Conservation (phyloP, 1,284 basidiomycete species). For the Ustilago vetiveriae region DNA sequence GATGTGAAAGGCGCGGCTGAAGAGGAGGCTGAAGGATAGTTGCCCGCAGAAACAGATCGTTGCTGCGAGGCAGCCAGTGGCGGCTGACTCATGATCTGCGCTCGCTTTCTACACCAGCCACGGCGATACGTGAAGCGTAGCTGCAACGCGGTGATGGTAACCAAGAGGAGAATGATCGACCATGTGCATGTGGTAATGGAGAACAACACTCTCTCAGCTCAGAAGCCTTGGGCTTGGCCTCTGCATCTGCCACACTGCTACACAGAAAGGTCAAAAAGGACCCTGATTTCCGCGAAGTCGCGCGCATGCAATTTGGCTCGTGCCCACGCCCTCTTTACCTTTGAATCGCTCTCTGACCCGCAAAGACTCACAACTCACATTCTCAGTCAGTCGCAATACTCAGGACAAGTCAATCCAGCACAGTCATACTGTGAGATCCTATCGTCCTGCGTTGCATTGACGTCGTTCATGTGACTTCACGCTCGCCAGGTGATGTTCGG, state of each 20-base stretch:
- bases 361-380: background rate
- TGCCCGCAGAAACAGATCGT: slow-evolving; percentile 35
- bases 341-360: no score
- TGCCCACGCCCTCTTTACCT: background rate
- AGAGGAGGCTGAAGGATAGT: slow-evolving; percentile 27
- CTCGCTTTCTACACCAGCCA: no score
- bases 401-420: no score
- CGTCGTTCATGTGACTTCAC: no score
- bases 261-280: no score
- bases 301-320: background rate
- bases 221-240: background rate
- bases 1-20: slow-evolving; percentile 10
- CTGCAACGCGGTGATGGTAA: slow-evolving; percentile 10
- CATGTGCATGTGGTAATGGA: background rate
- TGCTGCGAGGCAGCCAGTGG: slow-evolving; percentile 31
- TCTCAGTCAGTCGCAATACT: background rate
- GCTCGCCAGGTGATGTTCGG: slow-evolving; percentile 42
- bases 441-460: no score
- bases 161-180: slow-evolving; percentile 1
- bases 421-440: no score
- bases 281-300: background rate
- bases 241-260: no score
- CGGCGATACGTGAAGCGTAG: no score
- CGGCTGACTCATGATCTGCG: slow-evolving; percentile 22
- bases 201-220: slow-evolving; percentile 10